A percentile compares a stretch with the other conserved stretches of the same genome.
Evolutionary conservation across 2,329 filamentous ascomycete species (phyloP).

Genomic region (Chrysosporium keratinophilum): DNA sequence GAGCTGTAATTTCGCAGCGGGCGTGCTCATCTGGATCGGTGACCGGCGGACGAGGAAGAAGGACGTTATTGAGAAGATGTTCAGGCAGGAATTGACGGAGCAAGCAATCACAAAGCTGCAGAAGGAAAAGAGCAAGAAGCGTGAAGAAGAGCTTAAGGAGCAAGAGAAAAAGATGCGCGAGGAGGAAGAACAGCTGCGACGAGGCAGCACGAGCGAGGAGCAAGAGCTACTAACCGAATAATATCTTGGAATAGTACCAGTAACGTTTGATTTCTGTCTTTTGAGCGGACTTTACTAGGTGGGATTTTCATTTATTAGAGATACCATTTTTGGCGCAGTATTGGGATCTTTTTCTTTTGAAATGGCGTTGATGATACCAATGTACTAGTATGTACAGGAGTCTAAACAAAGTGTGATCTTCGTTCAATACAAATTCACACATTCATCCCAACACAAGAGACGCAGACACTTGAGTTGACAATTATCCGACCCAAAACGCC

Average conservation of each 20-base stretch:
- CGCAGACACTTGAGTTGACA: not conserved
- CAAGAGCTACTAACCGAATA: not conserved
- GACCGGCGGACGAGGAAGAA: slow-evolving; percentile 72
- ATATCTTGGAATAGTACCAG: not conserved
- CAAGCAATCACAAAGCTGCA: slow-evolving; percentile 51
- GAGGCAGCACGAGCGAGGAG: slow-evolving; percentile 9
- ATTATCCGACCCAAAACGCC: not conserved
- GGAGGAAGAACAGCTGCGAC: slow-evolving; percentile 14
- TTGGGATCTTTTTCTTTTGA: not conserved
- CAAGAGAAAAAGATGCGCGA: slow-evolving; percentile 14
- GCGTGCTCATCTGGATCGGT: slow-evolving; percentile 64
- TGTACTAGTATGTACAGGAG: not conserved
- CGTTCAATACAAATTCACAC: not conserved
- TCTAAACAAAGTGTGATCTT: not conserved
- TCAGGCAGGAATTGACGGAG: slow-evolving; percentile 63
- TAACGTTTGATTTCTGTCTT: not conserved
- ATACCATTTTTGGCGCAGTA: not conserved
- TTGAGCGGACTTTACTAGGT: not conserved
- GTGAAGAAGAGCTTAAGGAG: slow-evolving; percentile 20
- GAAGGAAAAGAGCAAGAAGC: slow-evolving; percentile 41
- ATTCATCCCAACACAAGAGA: not conserved
- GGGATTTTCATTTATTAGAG: not conserved
- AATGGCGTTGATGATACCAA: not conserved
- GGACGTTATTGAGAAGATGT: slow-evolving; percentile 68
- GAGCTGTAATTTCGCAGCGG: slow-evolving; percentile 64